A percentile compares a stretch with the other conserved stretches of the same genome.
phyloP scores from a whole-genome alignment of 2,329 filamentous ascomycete genomes.

The Ascosphaera aggregata region DNA sequence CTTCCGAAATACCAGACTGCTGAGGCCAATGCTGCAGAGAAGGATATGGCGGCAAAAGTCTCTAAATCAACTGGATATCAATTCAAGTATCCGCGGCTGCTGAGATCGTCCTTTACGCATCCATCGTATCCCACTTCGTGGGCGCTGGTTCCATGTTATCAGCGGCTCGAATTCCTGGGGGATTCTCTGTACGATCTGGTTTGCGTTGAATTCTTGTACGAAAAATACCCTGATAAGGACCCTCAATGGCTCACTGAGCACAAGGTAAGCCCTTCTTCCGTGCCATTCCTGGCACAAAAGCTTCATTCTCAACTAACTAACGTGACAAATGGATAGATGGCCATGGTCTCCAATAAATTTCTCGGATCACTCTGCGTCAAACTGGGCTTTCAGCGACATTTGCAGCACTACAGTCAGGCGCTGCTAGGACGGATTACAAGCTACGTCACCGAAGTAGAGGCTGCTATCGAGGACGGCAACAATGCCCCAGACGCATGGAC shows the following conservation, averaged over 20 bases:
- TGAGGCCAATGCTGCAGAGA: constrained; percentile 39
- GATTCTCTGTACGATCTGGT: constrained; percentile 74
- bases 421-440: constrained; percentile 23
- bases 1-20: constrained; percentile 48
- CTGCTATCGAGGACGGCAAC: constrained; percentile 11
- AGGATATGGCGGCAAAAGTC: constrained; percentile 42
- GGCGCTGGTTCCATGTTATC: constrained; percentile 67
- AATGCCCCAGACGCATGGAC: constrained; percentile 21
- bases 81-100: constrained; percentile 53
- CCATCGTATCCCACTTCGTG: constrained; percentile 54
- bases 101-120: constrained; percentile 72
- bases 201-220: constrained; percentile 63
- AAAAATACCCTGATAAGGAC: constrained; percentile 51
- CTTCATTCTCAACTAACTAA: too few relatives aligned
- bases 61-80: constrained; percentile 34
- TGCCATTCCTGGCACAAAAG: too few relatives aligned
- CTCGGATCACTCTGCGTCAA: constrained; percentile 59
- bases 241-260: constrained; percentile 96
- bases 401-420: constrained; percentile 26
- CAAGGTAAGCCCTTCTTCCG: constrained; percentile 33
- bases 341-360: constrained; percentile 97
- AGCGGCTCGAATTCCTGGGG: constrained; percentile 77
- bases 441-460: constrained; percentile 20
- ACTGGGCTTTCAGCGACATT: constrained; percentile 52
- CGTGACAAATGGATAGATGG: too few relatives aligned